Evolutionary conservation across 257 asterid species (phyloP).

Genomic region (Nicotiana tomentosiformis): DNA sequence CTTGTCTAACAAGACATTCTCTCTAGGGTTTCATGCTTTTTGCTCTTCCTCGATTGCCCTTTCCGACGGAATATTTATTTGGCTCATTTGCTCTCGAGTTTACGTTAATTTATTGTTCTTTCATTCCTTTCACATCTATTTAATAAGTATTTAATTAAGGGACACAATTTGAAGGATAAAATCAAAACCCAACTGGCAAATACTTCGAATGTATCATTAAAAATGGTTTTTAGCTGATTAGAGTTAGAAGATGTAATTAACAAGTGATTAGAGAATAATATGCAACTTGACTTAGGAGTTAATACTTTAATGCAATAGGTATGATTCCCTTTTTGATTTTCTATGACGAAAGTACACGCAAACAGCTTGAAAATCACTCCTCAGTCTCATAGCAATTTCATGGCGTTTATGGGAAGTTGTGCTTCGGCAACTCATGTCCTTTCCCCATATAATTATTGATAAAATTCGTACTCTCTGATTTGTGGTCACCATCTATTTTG

Average conservation of each 20-base stretch:
- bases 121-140: conserved; percentile 7
- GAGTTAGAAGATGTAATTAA: background rate
- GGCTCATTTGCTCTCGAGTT: background rate
- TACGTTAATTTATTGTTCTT: background rate
- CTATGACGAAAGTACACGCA: background rate
- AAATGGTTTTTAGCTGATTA: background rate
- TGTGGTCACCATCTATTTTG: too few relatives aligned
- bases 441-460: background rate
- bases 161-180: conserved; percentile 6
- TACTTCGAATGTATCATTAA: conserved; percentile 5
- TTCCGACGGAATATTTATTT: conserved; percentile 7
- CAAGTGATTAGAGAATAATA: conserved; percentile 1
- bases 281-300: background rate
- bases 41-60: background rate
- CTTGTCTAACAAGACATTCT: background rate
- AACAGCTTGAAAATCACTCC: background rate
- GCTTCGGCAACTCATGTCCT: background rate
- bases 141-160: background rate
- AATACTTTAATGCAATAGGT: background rate
- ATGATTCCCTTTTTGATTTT: background rate
- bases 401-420: background rate
- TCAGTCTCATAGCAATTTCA: background rate
- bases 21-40: background rate
- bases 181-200: background rate
- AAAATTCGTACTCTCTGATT: too few relatives aligned